phyloP scores from a whole-genome alignment of 2,329 filamentous ascomycete genomes.

The Botrytis aclada region DNA sequence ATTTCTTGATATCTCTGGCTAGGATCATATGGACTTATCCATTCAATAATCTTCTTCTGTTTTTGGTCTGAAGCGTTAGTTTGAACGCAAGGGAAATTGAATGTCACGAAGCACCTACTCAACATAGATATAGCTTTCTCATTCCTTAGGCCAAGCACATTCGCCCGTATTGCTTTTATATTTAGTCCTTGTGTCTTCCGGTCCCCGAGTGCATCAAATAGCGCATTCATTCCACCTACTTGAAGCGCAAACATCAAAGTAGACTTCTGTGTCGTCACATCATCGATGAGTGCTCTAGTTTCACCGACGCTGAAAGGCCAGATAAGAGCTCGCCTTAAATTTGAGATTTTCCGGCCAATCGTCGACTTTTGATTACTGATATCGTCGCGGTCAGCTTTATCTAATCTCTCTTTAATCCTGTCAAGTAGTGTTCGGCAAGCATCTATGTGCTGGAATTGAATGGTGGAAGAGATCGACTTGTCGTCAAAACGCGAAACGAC shows the following conservation, averaged over 20 bases:
- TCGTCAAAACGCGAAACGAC: neutral
- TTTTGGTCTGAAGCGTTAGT: neutral
- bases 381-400: neutral
- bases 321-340: conserved; percentile 2
- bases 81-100: neutral
- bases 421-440: neutral
- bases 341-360: neutral
- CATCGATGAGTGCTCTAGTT: neutral
- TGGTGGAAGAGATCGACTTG: neutral
- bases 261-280: conserved; percentile 6
- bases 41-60: neutral
- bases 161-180: neutral
- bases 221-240: neutral
- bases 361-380: neutral
- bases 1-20: neutral
- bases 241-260: conserved; percentile 8
- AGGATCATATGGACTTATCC: neutral
- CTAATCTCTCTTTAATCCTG: neutral
- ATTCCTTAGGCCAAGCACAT: neutral
- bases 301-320: conserved; percentile 11
- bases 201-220: conserved; percentile 2
- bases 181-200: neutral
- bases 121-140: neutral
- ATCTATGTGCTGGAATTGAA: neutral
- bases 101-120: neutral